Evolutionary conservation across 805 yeast species (phyloP), one percentile per base, ranked within the genome.

Genomic region (Candida ascalaphidarum): DNA sequence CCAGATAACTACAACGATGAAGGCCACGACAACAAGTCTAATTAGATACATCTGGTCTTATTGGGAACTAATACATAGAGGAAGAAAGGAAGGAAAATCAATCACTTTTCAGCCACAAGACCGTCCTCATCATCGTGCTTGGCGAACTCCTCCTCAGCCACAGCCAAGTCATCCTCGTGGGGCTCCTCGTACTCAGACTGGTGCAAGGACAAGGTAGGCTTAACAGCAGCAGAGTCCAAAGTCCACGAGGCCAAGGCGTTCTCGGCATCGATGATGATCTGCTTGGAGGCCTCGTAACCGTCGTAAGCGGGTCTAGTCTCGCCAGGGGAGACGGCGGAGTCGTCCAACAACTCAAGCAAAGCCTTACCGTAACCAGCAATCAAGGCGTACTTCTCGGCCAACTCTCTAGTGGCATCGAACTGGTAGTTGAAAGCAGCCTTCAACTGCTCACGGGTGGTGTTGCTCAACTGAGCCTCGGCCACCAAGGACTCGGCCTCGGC

Each of bases 341-440:
- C 92, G 50, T 82, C 94, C 51, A 83, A 68, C 51, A 83, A 69
- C 61, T 81, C 89, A 50, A 83, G 67, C 34, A 83, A 59, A 18
- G 89, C 92, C 64, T 81, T 81, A 61, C 94, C 94, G 65, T 83
- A 81, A 36, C 92, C 89, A 30, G 94, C 89, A 58, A 84, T 79
- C 47, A 83, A 66, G 31, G 92, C 89, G 43, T 77, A 70, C 60
- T 82, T 83, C 64, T 83, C 94, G 37, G 94, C 77, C 51, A 76
- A 79, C 60, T 83, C 94, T 60, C 86, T 76, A 40, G 81, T 67
- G 23, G 94, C 80, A 54, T 82, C 94, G 52, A 84, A 82, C 56
- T 81, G 88, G 57, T 81, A 80, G 58, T 77, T 71, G 68, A 73
- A 82, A 23, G 94, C 84, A 42, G 83, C 81, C 65, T 82, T 80